Conservation (phyloP, 495 filamentous ascomycete genomes). For the Lophiostoma macrostomum region DNA sequence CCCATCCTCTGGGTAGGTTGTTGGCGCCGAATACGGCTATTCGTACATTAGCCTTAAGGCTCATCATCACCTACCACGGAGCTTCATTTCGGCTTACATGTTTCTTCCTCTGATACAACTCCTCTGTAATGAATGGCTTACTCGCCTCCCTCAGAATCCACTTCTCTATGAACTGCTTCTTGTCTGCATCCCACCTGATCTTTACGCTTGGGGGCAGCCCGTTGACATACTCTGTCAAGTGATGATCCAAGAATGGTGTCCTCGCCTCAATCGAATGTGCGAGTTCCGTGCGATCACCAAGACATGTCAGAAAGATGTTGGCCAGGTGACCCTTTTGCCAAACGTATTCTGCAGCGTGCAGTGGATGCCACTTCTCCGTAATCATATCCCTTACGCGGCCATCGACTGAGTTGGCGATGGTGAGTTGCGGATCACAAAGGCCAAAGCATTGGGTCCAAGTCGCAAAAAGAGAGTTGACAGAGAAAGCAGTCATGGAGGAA, state of each 20-base stretch:
- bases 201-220: slow-evolving; percentile 49
- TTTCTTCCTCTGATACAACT: slow-evolving; percentile 49
- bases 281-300: slow-evolving; percentile 55
- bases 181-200: slow-evolving; percentile 39
- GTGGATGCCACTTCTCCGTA: slow-evolving; percentile 48
- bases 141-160: slow-evolving; percentile 51
- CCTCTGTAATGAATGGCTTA: slow-evolving; percentile 50
- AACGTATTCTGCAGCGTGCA: slow-evolving; percentile 49
- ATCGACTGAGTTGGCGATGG: slow-evolving; percentile 9
- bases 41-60: too few relatives aligned
- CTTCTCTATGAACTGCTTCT: slow-evolving; percentile 43
- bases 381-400: slow-evolving; percentile 37
- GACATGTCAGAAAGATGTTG: slow-evolving; percentile 46
- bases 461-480: background rate
- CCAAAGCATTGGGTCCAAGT: background rate
- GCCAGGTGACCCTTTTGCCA: slow-evolving; percentile 43
- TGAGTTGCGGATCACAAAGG: slow-evolving; percentile 29
- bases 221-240: slow-evolving; percentile 50
- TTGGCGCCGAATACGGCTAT: slow-evolving; percentile 46
- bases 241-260: slow-evolving; percentile 53
- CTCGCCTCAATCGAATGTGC: slow-evolving; percentile 48
- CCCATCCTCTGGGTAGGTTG: slow-evolving; percentile 35
- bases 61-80: too few relatives aligned
- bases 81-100: too few relatives aligned
- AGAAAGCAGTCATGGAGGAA: background rate